Conservation (phyloP, 371 early-diverging fungal species). For the Lichtheimia ramosa region DNA sequence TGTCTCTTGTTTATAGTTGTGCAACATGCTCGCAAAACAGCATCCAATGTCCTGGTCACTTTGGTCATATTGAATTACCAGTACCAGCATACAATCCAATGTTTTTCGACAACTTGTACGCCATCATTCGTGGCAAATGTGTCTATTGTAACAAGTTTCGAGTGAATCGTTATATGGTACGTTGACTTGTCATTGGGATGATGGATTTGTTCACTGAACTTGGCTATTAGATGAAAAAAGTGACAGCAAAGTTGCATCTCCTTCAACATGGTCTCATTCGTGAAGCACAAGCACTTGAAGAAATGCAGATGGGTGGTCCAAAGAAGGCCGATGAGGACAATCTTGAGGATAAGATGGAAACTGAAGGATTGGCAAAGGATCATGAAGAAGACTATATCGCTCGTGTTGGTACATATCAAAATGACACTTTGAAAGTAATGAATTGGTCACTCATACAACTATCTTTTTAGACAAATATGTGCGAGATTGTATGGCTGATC, state of each 20-base stretch:
- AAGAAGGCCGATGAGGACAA: constrained; percentile 36
- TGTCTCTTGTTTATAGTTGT: constrained; percentile 59
- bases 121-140: constrained; percentile 87
- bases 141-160: constrained; percentile 90
- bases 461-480: constrained; percentile 31
- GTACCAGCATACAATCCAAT: constrained; percentile 96
- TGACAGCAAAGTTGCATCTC: constrained; percentile 67
- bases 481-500: constrained; percentile 29
- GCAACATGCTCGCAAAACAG: constrained; percentile 85
- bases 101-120: constrained; percentile 86
- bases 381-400: constrained; percentile 58
- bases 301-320: constrained; percentile 39
- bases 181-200: neutral
- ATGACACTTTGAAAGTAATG: neutral
- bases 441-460: neutral
- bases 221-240: constrained; percentile 35
- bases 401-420: constrained; percentile 36
- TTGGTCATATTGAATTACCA: constrained; percentile 99
- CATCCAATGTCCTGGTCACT: constrained; percentile 96
- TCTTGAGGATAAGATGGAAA: constrained; percentile 44
- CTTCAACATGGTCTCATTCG: constrained; percentile 77
- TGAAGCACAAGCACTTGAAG: constrained; percentile 83
- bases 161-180: constrained; percentile 67
- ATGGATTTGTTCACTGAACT: neutral
- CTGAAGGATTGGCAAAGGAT: constrained; percentile 45